phyloP scores from a whole-genome alignment of 1,139 yeast genomes.

The Casaregolazyma lundiana region DNA sequence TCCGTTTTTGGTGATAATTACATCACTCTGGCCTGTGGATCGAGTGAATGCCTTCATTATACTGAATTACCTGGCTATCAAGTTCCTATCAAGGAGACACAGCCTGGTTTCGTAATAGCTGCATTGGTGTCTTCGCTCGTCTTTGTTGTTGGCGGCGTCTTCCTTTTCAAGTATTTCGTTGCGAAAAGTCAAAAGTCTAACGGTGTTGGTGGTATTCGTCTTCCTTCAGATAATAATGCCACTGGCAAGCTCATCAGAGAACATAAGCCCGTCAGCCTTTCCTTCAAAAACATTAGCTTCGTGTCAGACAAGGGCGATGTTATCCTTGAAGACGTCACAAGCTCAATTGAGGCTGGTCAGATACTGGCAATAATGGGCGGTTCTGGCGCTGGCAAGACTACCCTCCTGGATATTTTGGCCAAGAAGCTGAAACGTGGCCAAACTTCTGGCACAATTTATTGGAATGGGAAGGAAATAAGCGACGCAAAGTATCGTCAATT shows the following conservation, averaged over 20 bases:
- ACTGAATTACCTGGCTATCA: conserved; percentile 90
- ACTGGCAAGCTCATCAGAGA: conserved; percentile 38
- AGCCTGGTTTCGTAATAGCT: conserved; percentile 48
- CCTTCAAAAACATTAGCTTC: conserved; percentile 71
- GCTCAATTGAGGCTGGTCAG: conserved; percentile 79
- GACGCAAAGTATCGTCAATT: conserved; percentile 49
- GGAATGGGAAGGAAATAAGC: conserved; percentile 54
- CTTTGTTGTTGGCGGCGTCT: conserved; percentile 34
- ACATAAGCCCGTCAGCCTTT: conserved; percentile 69
- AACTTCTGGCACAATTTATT: conserved; percentile 58
- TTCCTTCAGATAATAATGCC: conserved; percentile 36
- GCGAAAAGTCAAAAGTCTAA: conserved; percentile 26
- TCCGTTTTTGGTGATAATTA: conserved; percentile 91
- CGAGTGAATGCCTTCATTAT: conserved; percentile 89
- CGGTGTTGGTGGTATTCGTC: conserved; percentile 26
- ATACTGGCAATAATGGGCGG: conserved; percentile 97
- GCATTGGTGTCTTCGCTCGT: conserved; percentile 47
- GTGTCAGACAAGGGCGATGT: conserved; percentile 45
- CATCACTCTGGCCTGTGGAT: conserved; percentile 70
- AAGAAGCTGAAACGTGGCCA: conserved; percentile 77
- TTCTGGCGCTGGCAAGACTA: conserved; percentile 97
- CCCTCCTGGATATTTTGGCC: conserved; percentile 84
- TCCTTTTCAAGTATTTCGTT: conserved; percentile 38
- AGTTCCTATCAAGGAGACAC: conserved; percentile 49
- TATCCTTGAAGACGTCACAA: conserved; percentile 62